Evolutionary conservation across 2,329 filamentous ascomycete species (phyloP).

Genomic region (Fusarium sacchari): DNA sequence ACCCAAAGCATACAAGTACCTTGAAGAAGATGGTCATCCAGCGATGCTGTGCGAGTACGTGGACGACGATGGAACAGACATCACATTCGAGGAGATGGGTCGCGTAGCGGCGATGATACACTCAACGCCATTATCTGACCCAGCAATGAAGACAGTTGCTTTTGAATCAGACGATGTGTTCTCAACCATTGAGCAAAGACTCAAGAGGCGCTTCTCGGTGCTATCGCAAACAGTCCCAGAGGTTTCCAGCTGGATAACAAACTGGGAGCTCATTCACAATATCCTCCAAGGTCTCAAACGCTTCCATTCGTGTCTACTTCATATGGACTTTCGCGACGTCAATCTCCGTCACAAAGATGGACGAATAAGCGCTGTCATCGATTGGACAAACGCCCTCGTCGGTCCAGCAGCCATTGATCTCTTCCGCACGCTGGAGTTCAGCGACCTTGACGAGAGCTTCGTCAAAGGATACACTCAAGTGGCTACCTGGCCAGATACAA

Average conservation of each 20-base stretch:
- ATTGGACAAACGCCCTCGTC: constrained; percentile 16
- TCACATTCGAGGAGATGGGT: constrained; percentile 1
- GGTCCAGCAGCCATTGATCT: constrained; percentile 4
- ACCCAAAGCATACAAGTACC: background rate
- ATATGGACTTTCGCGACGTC: constrained; percentile 22
- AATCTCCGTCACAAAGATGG: background rate
- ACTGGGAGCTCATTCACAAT: background rate
- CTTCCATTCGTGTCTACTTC: background rate
- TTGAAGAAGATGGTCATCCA: background rate
- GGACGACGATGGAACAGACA: background rate
- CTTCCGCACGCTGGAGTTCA: constrained; percentile 13
- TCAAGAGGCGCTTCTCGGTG: background rate
- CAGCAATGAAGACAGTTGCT: background rate
- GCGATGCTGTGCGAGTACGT: constrained; percentile 19
- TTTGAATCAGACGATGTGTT: background rate
- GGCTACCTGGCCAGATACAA: rapidly evolving
- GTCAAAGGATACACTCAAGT: background rate
- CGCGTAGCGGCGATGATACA: constrained; percentile 10
- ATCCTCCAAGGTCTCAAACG: background rate
- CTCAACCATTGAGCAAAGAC: constrained; percentile 1
- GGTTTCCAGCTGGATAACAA: background rate
- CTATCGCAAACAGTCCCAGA: background rate
- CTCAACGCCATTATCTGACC: background rate
- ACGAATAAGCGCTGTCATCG: constrained; percentile 2
- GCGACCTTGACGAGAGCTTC: background rate